Evolutionary conservation across 2,329 filamentous ascomycete genomes (phyloP), one percentile per base, ranked within the genome.

Genomic region (Cladosporium austrohemisphaericum): DNA sequence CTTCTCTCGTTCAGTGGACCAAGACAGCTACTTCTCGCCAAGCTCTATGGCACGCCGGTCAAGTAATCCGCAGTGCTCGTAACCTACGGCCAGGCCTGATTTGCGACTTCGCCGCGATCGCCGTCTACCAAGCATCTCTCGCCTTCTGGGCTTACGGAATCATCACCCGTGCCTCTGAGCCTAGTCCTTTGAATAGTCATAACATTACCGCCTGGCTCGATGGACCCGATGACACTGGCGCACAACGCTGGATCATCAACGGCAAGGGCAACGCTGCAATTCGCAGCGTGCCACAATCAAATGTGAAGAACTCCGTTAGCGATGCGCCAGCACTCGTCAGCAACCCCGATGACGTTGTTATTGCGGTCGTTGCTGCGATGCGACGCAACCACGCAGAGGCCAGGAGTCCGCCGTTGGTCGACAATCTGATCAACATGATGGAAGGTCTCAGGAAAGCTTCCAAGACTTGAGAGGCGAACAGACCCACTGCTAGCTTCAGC

Each of bases 101-200:
- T 19, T 65, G 63, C 49, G 81, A 84, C 54, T 87, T 88, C 61
- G 79, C 81, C 53, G 83, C 84, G 0, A 78, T 88, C 5, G 81
- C 79, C 0, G 76, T 87, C 0, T 85, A 87, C 60, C 84, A 88
- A 60, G 83, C 82, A 3, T 76, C 78, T 10, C 70, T 89, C 4
- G 79, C 80, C 0, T 69, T 88, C 32, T 89, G 86, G 86, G 78
- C 78, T 0, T 86, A 84, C 56, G 82, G 83, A 1, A 77, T 87
- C 40, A 64, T 73, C 44, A 68, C 66, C 11, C 66, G 67, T 20
- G 54, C 60, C 1, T 61, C 59, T 7, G 63, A 65, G 33, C 58
- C 57, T 0, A 72, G 83, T 5, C 73, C 69, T 16, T 67, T 73
- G 37, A 35, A 41, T 3, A 55, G 40, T 22, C 62, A 62, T 10